Percentiles rank a stretch among this genome's conserved stretches.
These are phyloP conservation scores for Melampsora americana DNA, from an alignment of 1,284 basidiomycete species.

Conservation along the genomic window DNA sequence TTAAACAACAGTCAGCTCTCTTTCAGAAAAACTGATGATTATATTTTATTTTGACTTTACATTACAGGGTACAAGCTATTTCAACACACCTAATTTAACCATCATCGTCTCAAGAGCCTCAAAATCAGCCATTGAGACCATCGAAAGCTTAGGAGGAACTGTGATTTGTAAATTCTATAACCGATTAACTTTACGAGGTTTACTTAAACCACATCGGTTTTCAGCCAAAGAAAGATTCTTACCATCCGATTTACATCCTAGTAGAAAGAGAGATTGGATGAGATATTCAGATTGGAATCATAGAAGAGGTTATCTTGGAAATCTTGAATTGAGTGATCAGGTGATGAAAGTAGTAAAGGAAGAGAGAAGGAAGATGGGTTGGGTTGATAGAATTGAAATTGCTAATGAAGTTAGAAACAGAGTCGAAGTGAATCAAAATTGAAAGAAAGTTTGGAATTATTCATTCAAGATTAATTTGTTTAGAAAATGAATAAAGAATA, in stretches of 20 bases:
- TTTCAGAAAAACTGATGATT: not conserved
- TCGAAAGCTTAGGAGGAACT: constrained; percentile 76
- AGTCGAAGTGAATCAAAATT: constrained; percentile 7
- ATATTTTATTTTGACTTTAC: constrained; percentile 27
- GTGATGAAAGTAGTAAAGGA: constrained; percentile 1
- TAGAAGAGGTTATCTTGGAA: constrained; percentile 40
- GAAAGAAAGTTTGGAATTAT: too few species aligned
- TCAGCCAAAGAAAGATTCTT: constrained; percentile 34
- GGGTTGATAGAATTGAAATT: constrained; percentile 24
- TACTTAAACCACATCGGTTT: constrained; percentile 60
- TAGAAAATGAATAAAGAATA: too few species aligned
- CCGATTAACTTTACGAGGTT: constrained; percentile 72
- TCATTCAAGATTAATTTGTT: too few species aligned
- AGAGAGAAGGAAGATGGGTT: constrained; percentile 12
- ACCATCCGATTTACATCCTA: constrained; percentile 32
- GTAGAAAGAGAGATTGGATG: constrained; percentile 38
- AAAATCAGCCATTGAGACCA: constrained; percentile 75
- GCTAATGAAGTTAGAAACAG: constrained; percentile 23
- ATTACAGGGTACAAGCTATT: constrained; percentile 63
- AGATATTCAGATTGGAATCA: constrained; percentile 41
- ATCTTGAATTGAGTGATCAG: not conserved
- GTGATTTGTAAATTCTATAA: constrained; percentile 93
- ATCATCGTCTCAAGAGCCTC: constrained; percentile 82
- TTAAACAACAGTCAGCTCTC: not conserved
- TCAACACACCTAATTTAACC: constrained; percentile 69